A percentile compares a stretch with the other conserved stretches of the same genome.
phyloP scores from a whole-genome alignment of 106 monocot species.

The Dioscorea zingiberensis region DNA sequence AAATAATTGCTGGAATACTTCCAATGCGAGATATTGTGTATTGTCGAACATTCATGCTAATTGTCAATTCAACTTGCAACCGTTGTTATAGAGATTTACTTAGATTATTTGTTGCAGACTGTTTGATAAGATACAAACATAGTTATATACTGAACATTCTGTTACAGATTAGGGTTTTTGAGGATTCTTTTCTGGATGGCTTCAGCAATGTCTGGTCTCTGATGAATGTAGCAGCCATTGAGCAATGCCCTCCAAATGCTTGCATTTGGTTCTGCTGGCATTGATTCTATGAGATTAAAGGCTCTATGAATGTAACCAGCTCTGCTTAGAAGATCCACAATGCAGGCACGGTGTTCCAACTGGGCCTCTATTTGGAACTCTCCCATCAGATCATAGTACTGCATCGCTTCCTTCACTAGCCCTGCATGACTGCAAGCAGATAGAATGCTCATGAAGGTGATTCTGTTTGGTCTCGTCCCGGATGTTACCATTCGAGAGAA shows the following conservation, averaged over 20 bases:
- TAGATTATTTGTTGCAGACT: neutral
- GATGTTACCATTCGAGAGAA: slow-evolving; percentile 7
- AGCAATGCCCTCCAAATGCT: slow-evolving; percentile 13
- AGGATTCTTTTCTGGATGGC: slow-evolving; percentile 1
- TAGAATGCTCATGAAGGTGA: slow-evolving; percentile 14
- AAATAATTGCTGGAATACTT: slow-evolving; percentile 9
- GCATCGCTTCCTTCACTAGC: slow-evolving; percentile 10
- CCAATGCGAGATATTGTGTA: too few species aligned
- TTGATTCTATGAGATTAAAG: slow-evolving; percentile 3
- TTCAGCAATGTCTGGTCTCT: neutral
- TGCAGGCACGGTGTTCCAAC: slow-evolving; percentile 8
- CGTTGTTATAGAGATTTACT: neutral
- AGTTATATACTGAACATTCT: neutral
- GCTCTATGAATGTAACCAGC: slow-evolving; percentile 15
- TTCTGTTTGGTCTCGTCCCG: slow-evolving; percentile 3
- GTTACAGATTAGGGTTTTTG: neutral
- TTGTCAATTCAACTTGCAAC: too few species aligned
- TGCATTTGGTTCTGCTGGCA: slow-evolving; percentile 9
- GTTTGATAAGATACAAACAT: neutral
- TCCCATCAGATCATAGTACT: slow-evolving; percentile 14
- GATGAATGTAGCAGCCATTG: slow-evolving; percentile 11
- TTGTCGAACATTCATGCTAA: too few species aligned
- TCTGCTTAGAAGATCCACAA: slow-evolving; percentile 22
- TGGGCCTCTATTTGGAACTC: slow-evolving; percentile 12
- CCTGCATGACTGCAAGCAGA: slow-evolving; percentile 25